Percentiles rank a stretch among this genome's conserved stretches.
These are phyloP conservation scores for Rhododendron molle DNA, from an alignment of 148 eudicot species.

Conservation along the genomic window DNA sequence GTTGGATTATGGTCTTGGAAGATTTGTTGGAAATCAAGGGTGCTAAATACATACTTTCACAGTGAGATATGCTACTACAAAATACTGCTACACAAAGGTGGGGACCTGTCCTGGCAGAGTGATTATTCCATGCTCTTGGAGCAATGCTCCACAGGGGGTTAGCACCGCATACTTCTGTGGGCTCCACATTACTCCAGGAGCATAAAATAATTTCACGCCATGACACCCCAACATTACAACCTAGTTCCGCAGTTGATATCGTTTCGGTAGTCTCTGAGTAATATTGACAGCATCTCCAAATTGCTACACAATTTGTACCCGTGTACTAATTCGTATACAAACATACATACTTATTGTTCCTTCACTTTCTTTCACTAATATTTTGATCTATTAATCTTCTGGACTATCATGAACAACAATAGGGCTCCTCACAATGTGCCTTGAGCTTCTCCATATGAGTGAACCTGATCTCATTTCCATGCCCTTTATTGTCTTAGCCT, in stretches of 20 bases:
- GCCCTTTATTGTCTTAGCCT: slow-evolving; percentile 30
- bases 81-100: neutral
- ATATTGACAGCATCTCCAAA: neutral
- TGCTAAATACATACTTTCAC: neutral
- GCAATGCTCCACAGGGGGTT: neutral
- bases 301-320: neutral
- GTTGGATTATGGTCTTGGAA: neutral
- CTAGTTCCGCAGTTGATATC: neutral
- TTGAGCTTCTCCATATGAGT: slow-evolving; percentile 58
- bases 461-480: slow-evolving; percentile 41
- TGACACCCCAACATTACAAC: neutral
- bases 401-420: slow-evolving; percentile 40
- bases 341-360: neutral
- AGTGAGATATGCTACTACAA: neutral
- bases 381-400: neutral
- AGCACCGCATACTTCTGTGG: neutral
- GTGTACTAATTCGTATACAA: neutral
- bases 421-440: slow-evolving; percentile 64
- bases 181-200: neutral
- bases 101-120: neutral
- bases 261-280: neutral
- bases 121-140: neutral
- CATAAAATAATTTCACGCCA: neutral
- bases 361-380: neutral
- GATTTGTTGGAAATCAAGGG: neutral